phyloP scores from a whole-genome alignment of 768 basidiomycete species.

The Russula virescens region DNA sequence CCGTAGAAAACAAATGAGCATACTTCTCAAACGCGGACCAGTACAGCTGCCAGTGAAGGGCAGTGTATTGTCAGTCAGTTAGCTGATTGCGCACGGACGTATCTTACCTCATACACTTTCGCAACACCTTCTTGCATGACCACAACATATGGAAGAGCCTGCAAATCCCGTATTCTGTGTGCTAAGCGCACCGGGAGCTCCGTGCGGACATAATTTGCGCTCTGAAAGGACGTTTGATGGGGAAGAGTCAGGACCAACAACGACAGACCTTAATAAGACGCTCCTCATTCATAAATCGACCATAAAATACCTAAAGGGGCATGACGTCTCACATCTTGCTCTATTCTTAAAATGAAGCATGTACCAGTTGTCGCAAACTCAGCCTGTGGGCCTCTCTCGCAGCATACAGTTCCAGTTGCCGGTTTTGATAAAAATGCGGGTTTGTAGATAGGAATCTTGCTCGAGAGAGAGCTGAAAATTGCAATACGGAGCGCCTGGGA shows the following conservation, averaged over 20 bases:
- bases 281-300: slow-evolving; percentile 75
- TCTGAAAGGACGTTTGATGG: slow-evolving; percentile 38
- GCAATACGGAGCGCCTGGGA: not conserved
- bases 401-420: slow-evolving; percentile 76
- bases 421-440: slow-evolving; percentile 69
- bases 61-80: not conserved
- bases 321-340: slow-evolving; percentile 6
- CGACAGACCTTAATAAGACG: slow-evolving; percentile 62
- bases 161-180: slow-evolving; percentile 81
- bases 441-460: slow-evolving; percentile 24
- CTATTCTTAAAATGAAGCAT: slow-evolving; percentile 16
- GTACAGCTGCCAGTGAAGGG: slow-evolving; percentile 52
- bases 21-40: slow-evolving; percentile 86
- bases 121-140: slow-evolving; percentile 81
- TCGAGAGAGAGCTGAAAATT: not conserved
- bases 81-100: not conserved
- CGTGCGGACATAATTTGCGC: slow-evolving; percentile 85
- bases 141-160: slow-evolving; percentile 78
- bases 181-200: slow-evolving; percentile 86
- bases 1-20: slow-evolving; percentile 5
- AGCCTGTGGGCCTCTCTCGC: slow-evolving; percentile 64
- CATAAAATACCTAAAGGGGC: slow-evolving; percentile 65
- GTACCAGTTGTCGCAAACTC: slow-evolving; percentile 74
- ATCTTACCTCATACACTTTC: slow-evolving; percentile 73
- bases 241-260: not conserved